Conservation (phyloP, 148 eudicot genomes). For the Heliosperma pusillum region DNA sequence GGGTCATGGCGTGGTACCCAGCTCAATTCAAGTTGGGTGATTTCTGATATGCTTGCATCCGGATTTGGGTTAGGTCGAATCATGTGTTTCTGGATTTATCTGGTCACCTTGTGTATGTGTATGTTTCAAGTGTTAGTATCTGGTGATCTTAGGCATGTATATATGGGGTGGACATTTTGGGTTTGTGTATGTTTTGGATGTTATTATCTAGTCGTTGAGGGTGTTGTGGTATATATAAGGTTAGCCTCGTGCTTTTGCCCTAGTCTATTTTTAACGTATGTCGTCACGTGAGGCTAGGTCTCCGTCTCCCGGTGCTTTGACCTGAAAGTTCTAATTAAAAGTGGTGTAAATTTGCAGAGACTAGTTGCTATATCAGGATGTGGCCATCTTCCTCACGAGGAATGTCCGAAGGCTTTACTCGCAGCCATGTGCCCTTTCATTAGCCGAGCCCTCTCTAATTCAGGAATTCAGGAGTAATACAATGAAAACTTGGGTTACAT, state of each 20-base stretch:
- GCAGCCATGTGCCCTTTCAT: slow-evolving; percentile 87
- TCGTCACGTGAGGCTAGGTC: not conserved
- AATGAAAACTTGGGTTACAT: not conserved
- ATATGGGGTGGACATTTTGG: not conserved
- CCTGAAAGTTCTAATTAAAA: not conserved
- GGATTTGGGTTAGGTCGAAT: too few relatives aligned
- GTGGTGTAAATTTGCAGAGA: slow-evolving; percentile 49
- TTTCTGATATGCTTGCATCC: too few relatives aligned
- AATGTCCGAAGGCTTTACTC: slow-evolving; percentile 90
- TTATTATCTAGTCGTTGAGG: not conserved
- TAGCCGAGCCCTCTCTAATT: slow-evolving; percentile 39
- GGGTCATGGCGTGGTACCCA: too few relatives aligned
- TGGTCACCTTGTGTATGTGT: not conserved
- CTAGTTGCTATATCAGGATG: slow-evolving; percentile 91
- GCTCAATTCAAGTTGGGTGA: too few relatives aligned
- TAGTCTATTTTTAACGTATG: too few relatives aligned
- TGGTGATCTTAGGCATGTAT: not conserved
- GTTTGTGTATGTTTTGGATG: not conserved
- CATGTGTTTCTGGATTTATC: too few relatives aligned
- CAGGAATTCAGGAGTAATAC: slow-evolving; percentile 36
- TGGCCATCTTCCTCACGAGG: slow-evolving; percentile 99
- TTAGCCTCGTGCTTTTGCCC: too few relatives aligned
- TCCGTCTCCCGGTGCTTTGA: not conserved
- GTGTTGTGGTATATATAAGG: too few relatives aligned
- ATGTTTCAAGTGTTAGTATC: not conserved